Base-by-base conservation (phyloP, 2,329 filamentous ascomycete species). In the Alternaria novae-zelandiae region DNA sequence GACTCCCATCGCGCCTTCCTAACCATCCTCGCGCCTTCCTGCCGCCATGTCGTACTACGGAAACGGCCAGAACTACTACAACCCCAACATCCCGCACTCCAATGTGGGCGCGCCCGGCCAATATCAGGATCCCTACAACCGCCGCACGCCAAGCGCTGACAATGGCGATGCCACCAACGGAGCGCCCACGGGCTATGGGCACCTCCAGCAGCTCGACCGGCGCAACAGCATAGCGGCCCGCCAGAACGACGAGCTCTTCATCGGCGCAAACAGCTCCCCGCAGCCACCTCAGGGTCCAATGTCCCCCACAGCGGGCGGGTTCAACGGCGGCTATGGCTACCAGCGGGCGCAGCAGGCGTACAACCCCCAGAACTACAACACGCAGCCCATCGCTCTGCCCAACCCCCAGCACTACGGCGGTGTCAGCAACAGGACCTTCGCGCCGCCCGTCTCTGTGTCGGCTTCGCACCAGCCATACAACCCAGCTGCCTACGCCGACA, bases 141-240 rank as follows among this genome's bases (percentile, higher is more conserved):
- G 81, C 63, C 85, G 91, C 69, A 86, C 88, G 68, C 86, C 88
- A 53, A 95, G 91, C 82, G 94, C 92, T 82, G 90, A 93, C 78
- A 88, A 86, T 69, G 91, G 90, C 68, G 92, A 96, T 78, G 91
- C 95, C 77, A 81, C 83, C 53, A 87, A 89, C 59, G 81, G 72
- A 23, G 73, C 82, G 61, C 79, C 81, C 46, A 70, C 73, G 15
- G 73, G 73, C 60, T 78, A 80, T 61, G 77, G 76, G 43, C 70
- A 73, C 17, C 36, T 26, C 26, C n/a, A 45, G 17, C 74, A 74
- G 57, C 74, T 77, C 21, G 79, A 79, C 68, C 67, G 76, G 28
- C 75, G 74, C 68, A 76, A 67, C 70, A 81, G 71, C 76, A 77
- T 69, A 65, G 73, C 70, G 67, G 72, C 57, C 70, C 80, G 77